phyloP scores from a whole-genome alignment of 164 flowering plant species.

The Pachysandra terminalis region DNA sequence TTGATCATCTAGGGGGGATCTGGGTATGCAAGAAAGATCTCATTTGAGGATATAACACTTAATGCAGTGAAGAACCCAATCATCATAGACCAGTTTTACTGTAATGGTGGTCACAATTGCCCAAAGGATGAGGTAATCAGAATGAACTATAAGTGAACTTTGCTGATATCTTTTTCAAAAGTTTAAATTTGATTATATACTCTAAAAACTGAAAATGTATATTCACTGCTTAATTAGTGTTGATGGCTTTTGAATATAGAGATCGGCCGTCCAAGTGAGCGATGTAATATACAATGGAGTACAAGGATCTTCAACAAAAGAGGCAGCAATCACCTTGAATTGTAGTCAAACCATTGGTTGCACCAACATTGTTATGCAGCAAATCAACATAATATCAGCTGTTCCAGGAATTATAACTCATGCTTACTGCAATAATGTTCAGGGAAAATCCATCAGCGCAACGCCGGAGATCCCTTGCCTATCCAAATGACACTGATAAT shows the following conservation, averaged over 20 bases:
- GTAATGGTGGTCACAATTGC: constrained; percentile 3
- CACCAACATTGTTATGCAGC: not conserved
- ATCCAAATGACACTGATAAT: too few species aligned
- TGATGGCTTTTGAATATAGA: not conserved
- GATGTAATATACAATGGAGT: constrained; percentile 12
- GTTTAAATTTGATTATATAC: too few species aligned
- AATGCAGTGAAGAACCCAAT: constrained; percentile 27
- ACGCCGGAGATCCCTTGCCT: not conserved
- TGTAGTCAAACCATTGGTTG: constrained; percentile 20
- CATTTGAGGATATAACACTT: constrained; percentile 21
- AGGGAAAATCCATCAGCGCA: not conserved
- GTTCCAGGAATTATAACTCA: not conserved
- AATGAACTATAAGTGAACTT: not conserved
- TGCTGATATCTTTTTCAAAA: not conserved
- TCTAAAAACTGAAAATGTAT: not conserved
- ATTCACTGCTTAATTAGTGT: not conserved
- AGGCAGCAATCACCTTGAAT: constrained; percentile 4
- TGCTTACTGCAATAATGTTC: not conserved
- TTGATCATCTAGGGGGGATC: constrained; percentile 25
- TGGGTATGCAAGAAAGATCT: constrained; percentile 34
- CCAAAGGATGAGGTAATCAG: constrained; percentile 2
- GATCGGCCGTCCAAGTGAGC: constrained; percentile 17
- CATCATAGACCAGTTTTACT: constrained; percentile 43
- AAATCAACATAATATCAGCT: not conserved
- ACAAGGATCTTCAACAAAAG: constrained; percentile 15